Evolutionary conservation across 2,329 filamentous ascomycete genomes (phyloP).

Genomic region (Stenocarpella maydis): DNA sequence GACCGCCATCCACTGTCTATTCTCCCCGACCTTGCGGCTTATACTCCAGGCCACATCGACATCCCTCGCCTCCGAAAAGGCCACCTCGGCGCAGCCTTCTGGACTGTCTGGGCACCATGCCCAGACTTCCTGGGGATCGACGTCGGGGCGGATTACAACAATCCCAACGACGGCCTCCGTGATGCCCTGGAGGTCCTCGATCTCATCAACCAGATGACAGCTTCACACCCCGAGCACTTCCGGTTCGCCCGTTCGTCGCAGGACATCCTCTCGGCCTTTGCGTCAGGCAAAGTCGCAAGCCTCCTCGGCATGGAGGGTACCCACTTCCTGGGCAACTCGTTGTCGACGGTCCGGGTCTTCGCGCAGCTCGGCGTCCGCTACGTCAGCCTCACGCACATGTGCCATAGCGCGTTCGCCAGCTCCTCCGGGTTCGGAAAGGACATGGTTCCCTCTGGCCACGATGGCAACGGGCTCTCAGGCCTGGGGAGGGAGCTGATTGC

Average conservation of each 20-base stretch:
- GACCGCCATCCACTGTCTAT: conserved; percentile 22
- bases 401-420: conserved; percentile 42
- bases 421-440: conserved; percentile 40
- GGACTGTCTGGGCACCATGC: conserved; percentile 43
- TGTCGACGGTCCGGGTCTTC: conserved; percentile 45
- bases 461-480: conserved; percentile 40
- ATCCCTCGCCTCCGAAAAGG: conserved; percentile 39
- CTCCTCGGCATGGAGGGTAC: conserved; percentile 44
- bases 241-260: conserved; percentile 34
- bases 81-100: conserved; percentile 44
- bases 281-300: conserved; percentile 40
- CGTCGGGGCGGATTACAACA: conserved; percentile 31
- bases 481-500: conserved; percentile 42
- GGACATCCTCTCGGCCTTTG: conserved; percentile 39
- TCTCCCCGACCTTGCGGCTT: conserved; percentile 25
- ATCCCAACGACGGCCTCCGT: conserved; percentile 39
- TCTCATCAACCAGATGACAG: conserved; percentile 31
- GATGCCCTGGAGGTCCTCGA: conserved; percentile 38
- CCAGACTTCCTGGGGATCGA: conserved; percentile 41
- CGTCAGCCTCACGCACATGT: conserved; percentile 43
- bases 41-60: conserved; percentile 44
- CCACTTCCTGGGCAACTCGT: conserved; percentile 46
- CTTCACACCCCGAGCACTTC: conserved; percentile 22
- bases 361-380: conserved; percentile 47
- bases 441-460: conserved; percentile 34